A percentile compares a stretch with the other conserved stretches of the same genome.
Conservation (phyloP, 2,329 filamentous ascomycete genomes). For the Aureobasidium mangrovei region DNA sequence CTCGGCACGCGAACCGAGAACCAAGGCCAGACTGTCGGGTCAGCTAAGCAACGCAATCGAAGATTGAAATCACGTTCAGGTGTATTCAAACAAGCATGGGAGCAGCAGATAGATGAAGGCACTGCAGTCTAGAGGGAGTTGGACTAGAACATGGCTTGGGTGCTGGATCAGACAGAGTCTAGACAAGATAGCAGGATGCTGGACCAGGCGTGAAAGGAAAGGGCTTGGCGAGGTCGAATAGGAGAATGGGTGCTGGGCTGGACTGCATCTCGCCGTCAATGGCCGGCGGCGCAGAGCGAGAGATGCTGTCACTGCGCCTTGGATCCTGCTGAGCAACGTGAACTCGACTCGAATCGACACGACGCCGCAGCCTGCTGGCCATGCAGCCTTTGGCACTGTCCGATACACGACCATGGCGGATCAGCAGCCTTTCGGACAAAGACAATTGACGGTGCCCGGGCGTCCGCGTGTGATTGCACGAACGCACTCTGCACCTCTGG, state of each 20-base stretch:
- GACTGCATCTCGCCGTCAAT: not conserved
- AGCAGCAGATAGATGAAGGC: not conserved
- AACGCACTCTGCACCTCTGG: slow-evolving; percentile 23
- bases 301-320: not conserved
- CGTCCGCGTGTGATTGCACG: slow-evolving; percentile 20
- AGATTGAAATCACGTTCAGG: too few species aligned
- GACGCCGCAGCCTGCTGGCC: not conserved
- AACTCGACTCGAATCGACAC: not conserved
- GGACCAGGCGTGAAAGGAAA: not conserved
- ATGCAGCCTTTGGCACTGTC: not conserved
- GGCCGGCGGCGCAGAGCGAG: not conserved
- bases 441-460: not conserved
- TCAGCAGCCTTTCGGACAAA: not conserved
- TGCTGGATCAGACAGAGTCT: not conserved
- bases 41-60: not conserved
- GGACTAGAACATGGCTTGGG: not conserved
- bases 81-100: not conserved
- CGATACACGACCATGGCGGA: not conserved
- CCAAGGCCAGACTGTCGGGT: not conserved
- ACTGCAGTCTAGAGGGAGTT: not conserved
- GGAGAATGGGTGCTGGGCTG: not conserved
- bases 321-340: too few species aligned
- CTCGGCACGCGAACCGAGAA: not conserved
- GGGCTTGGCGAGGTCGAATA: not conserved
- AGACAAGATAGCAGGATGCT: not conserved